Evolutionary conservation across 768 basidiomycete genomes (phyloP), one percentile per base, ranked within the genome.

Genomic region (Naganishia antarctica): DNA sequence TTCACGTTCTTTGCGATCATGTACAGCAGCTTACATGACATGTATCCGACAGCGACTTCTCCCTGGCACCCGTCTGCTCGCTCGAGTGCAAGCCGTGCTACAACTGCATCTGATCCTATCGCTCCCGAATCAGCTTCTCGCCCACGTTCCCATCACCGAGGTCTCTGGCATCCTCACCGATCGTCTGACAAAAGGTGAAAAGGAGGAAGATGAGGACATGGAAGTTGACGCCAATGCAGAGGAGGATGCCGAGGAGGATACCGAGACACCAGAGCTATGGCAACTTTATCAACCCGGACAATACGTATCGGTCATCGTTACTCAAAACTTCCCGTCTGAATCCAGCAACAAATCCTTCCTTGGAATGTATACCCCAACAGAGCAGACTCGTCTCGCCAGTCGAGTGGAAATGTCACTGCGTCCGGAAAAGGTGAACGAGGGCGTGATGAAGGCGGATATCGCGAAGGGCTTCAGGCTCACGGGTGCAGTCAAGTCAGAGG

Each of bases 81-180:
- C 86, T n/a, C 88, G 91, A 79, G 83, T 99, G 58, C 82, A 90
- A 69, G 83, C 87, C 28, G 83, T 98, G 59, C 85, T 90, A 66
- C 89, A 93, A 12, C 85, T 99, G 37, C 88, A 90, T 47, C 83
- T 99, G 65, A 83, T 98, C 64, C 81, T 98, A 29, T 97, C 94
- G 18, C 82, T 99, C n/a, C 94, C 96, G 18, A 90, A 93, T 71
- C 93, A 97, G 78, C 85, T 99, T 41, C 84, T 89, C 69, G 96
- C 84, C 9, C 91, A 99, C 78, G 82, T 98, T 34, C 93, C 94
- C 25, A 90, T 99, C 68, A 98, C 93, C 43, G 87, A 92, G 76
- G 83, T 98, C 64, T 89, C 91, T 15, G 78, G 83, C 32, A 86
- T 89, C 71, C 82, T 91, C 64, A 97, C 91, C 8, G 70, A 78